Base-by-base conservation (phyloP, 2,329 filamentous ascomycete genomes). In the Cytospora piceicola region DNA sequence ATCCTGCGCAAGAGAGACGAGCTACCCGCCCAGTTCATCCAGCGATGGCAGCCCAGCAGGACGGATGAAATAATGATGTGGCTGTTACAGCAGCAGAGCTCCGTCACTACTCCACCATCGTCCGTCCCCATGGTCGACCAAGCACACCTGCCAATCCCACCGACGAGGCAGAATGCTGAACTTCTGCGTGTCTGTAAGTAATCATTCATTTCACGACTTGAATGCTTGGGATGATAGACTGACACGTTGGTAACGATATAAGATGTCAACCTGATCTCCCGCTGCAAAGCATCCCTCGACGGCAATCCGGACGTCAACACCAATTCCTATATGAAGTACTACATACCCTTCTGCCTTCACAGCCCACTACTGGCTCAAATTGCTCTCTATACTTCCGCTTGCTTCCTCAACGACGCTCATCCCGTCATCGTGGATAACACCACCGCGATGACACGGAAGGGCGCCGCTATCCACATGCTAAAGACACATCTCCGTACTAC, bases 231-330 rank as follows among this genome's bases (percentile, higher is more conserved):
- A 17, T 53, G 17, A 30, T 51, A 29, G 22, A 36, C 36, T 49
- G 46, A 51, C 22, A 30, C 7, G 17, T 7, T 42, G 29, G 5
- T 12, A 3, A 32, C 15, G 11, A 46, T 32, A 5, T 51, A 42
- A 85, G 83, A 82, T 57, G 71, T 83, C 36, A 80, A 80, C 61
- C 73, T 85, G 9, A 73, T 85, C 14, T 80, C 78, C 20, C 82
- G 81, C 30, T 85, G 84, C 75, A 83, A 82, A 61, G 79, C 79
- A 3, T 82, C 79, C 7, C 72, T 85, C 2, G 82, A 84, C 64
- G 82, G 82, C 4, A 79, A 79, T 29, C 79, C 81, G 0, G 77
- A 81, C 39, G 74, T 78, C 1, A 62, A 68, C 2, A 72, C 74
- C 20, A 82, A 79, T 59, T 76, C 75, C 12, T 83, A 81, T 70